A percentile compares a stretch with the other conserved stretches of the same genome.
phyloP scores from a whole-genome alignment of 306 rosid species.

The Psophocarpus tetragonolobus region DNA sequence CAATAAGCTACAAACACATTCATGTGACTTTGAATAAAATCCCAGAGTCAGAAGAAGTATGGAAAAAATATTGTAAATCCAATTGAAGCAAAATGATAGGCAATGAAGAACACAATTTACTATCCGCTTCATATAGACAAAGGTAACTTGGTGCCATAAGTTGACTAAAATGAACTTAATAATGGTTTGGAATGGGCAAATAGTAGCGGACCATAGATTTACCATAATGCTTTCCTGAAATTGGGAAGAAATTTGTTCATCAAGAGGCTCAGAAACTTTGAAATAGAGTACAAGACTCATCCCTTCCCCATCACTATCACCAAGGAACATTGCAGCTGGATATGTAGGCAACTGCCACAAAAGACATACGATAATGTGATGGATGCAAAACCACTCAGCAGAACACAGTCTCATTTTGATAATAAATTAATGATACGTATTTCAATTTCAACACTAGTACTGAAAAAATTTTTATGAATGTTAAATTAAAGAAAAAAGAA shows the following conservation, averaged over 20 bases:
- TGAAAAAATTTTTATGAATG: not conserved
- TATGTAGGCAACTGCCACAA: constrained; percentile 81
- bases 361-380: constrained; percentile 20
- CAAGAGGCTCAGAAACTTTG: constrained; percentile 66
- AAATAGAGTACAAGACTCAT: constrained; percentile 86
- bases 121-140: not conserved
- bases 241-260: constrained; percentile 64
- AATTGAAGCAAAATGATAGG: not conserved
- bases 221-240: constrained; percentile 86
- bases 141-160: not conserved
- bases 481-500: not conserved
- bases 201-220: not conserved
- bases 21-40: not conserved
- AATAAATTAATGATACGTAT: not conserved
- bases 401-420: not conserved
- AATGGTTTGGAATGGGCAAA: not conserved
- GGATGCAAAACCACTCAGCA: constrained; percentile 30
- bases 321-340: constrained; percentile 90
- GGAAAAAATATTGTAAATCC: not conserved
- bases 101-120: not conserved
- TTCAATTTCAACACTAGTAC: not conserved
- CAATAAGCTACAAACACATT: not conserved
- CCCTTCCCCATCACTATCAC: constrained; percentile 93
- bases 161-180: not conserved
- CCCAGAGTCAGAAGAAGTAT: not conserved